Base-by-base conservation (phyloP, 352 stramenopile genomes). In the Phytopythium helicoides region DNA sequence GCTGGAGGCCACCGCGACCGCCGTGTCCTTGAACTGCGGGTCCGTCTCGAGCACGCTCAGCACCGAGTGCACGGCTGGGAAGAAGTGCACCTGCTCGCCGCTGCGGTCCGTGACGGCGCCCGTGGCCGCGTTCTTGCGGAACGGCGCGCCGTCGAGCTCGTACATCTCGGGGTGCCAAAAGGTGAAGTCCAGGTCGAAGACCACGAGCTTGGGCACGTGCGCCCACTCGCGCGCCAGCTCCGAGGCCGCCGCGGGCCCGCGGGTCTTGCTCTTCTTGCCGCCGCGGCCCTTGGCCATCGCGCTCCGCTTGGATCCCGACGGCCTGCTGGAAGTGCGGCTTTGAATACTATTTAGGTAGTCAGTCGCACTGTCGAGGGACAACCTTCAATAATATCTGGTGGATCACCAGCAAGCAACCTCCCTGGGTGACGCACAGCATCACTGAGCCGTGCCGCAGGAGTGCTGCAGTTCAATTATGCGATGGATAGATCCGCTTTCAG, bases 141-240 rank as follows among this genome's bases (percentile, higher is more conserved):
- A 95, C 46, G 86, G 86, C 53, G 79, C 64, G 56, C 86, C 86
- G 57, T 78, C 68, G 23, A 95, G 73, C 62, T 94, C 79, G 62
- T 93, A 93, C 81, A 95, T 89, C 61, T 93, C 86, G 1, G 83
- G 86, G 45, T 78, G 76, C 82, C 86, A 91, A 21, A 91, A 56
- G 42, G 80, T 91, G 52, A 87, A 87, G 66, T 90, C 80, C 36
- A 90, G 54, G 38, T 90, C 80, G 42, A 90, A 90, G 12, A 90
- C 74, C 38, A 88, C 76, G 38, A 90, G 74, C n/a, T 58, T 63
- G 15, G 80, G 80, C 9, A 90, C 64, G 44, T 77, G 49, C 39
- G 66, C 38, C 79, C 79, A 89, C 52, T 68, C 40, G 8, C 68
- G 65, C 22, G 46, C 41, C 36, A 45, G 26, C 3, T 16, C 15